Evolutionary conservation across 2,329 filamentous ascomycete genomes (phyloP).

Genomic region (Colletotrichum sp.): DNA sequence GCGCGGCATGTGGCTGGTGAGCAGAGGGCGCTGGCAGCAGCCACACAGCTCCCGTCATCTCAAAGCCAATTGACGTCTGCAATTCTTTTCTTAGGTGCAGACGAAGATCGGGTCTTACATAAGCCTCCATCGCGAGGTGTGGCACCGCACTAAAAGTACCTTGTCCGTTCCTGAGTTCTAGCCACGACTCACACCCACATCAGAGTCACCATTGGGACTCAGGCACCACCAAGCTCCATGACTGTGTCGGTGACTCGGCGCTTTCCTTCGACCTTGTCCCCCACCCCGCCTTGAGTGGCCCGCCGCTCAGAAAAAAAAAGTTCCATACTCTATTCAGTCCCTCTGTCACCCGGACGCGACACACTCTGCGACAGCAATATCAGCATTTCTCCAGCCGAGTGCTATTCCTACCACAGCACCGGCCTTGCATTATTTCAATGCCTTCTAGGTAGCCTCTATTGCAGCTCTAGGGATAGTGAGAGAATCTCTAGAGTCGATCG

Average conservation of each 20-base stretch:
- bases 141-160: background rate
- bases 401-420: background rate
- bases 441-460: constrained; percentile 71
- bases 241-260: constrained; percentile 18
- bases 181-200: background rate
- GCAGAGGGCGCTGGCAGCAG: background rate
- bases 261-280: constrained; percentile 15
- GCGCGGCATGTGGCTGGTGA: background rate
- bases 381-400: constrained; percentile 5
- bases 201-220: background rate
- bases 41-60: background rate
- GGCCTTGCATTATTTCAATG: constrained; percentile 52
- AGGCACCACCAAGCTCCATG: background rate
- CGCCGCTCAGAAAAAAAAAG: constrained; percentile 17
- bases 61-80: background rate
- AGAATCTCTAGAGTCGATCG: constrained; percentile 76
- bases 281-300: constrained; percentile 20
- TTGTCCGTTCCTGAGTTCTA: background rate
- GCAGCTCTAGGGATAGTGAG: constrained; percentile 80
- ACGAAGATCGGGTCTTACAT: constrained; percentile 1
- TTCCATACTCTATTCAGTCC: constrained; percentile 3
- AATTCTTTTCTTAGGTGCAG: background rate
- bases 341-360: constrained; percentile 3
- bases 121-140: background rate
- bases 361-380: background rate